phyloP scores from a whole-genome alignment of 306 rosid genomes.

The Herpetospermum pedunculosum region DNA sequence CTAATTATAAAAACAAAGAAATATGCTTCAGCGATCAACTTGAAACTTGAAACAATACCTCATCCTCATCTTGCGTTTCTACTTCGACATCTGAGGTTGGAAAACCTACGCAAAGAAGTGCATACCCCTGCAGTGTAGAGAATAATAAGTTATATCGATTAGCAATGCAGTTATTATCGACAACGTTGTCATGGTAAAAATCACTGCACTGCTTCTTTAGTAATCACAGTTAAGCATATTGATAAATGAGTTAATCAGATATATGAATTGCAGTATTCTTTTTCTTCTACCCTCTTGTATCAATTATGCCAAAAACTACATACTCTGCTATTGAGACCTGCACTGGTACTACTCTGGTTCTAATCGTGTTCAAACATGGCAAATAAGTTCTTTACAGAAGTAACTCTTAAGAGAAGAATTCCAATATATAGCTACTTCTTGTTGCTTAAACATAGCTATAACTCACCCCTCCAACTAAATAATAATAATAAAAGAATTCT shows the following conservation, averaged over 20 bases:
- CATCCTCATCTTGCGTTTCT: conserved; percentile 99
- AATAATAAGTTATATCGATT: neutral
- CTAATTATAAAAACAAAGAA: neutral
- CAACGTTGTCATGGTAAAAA: neutral
- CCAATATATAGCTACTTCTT: neutral
- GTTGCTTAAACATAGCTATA: neutral
- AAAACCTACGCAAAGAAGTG: conserved; percentile 94
- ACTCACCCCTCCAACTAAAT: neutral
- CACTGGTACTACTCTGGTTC: neutral
- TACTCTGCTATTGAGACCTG: neutral
- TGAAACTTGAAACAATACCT: conserved; percentile 36
- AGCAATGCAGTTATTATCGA: neutral
- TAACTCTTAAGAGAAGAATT: neutral
- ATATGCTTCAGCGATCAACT: neutral
- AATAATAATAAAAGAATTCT: neutral
- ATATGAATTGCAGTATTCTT: neutral
- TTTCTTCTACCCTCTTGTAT: neutral
- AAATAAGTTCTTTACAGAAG: neutral
- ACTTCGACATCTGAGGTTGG: conserved; percentile 88
- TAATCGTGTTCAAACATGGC: neutral
- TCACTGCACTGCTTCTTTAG: neutral
- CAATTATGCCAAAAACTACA: neutral
- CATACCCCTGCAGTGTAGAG: conserved; percentile 69
- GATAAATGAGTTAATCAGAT: neutral
- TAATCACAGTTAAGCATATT: neutral